Evolutionary conservation across 2,329 filamentous ascomycete genomes (phyloP).

Genomic region (Clonostachys solani): DNA sequence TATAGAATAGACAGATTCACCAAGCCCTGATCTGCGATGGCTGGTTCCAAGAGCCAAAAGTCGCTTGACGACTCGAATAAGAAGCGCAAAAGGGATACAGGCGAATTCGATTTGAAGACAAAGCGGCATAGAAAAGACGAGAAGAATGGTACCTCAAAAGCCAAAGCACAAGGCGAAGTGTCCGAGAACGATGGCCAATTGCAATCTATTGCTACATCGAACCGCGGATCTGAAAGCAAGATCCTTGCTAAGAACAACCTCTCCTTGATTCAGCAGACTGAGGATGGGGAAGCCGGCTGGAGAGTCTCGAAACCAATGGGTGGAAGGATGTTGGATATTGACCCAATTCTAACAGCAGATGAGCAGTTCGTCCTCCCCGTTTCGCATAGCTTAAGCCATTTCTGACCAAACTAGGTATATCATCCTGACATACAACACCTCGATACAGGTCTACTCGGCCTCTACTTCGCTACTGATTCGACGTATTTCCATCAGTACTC

Average conservation of each 20-base stretch:
- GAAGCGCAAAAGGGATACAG: slow-evolving; percentile 42
- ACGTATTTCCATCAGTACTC: slow-evolving; percentile 51
- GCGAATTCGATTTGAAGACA: slow-evolving; percentile 32
- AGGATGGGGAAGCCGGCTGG: slow-evolving; percentile 38
- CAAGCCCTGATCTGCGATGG: slow-evolving; percentile 19
- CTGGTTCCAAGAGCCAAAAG: slow-evolving; percentile 21
- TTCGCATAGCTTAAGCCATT: neutral
- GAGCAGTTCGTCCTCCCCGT: slow-evolving; percentile 42
- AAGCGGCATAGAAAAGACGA: slow-evolving; percentile 31
- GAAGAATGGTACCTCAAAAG: slow-evolving; percentile 6
- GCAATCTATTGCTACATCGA: slow-evolving; percentile 15
- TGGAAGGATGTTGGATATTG: slow-evolving; percentile 60
- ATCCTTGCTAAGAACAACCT: neutral
- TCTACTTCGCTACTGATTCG: slow-evolving; percentile 77
- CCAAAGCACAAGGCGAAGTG: neutral
- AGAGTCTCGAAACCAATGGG: slow-evolving; percentile 60
- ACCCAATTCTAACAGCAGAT: slow-evolving; percentile 57
- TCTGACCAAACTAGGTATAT: slow-evolving; percentile 50
- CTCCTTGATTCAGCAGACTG: neutral
- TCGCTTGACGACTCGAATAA: slow-evolving; percentile 29
- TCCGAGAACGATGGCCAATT: slow-evolving; percentile 5
- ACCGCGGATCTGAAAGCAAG: slow-evolving; percentile 15
- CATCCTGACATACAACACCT: slow-evolving; percentile 69
- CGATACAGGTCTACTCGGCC: slow-evolving; percentile 77
- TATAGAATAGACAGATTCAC: neutral